Conservation (phyloP, 495 filamentous ascomycete genomes). For the Neurospora discreta region DNA sequence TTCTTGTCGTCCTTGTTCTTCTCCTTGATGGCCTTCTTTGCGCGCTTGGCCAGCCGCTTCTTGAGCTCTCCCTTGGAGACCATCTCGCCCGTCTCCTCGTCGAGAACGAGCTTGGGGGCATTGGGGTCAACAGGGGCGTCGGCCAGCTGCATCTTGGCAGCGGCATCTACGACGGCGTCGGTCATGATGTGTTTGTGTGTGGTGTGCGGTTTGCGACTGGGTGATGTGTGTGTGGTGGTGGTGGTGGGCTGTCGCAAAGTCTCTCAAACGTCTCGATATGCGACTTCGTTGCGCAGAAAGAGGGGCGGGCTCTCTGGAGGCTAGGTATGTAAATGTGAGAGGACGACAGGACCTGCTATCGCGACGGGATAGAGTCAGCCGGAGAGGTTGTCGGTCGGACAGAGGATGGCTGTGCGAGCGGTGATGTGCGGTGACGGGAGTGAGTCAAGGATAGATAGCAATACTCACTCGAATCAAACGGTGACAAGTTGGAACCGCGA, state of each 20-base stretch:
- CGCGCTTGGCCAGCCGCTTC: constrained; percentile 50
- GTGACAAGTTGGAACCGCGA: not conserved
- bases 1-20: constrained; percentile 28
- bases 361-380: not conserved
- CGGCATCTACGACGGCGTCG: constrained; percentile 39
- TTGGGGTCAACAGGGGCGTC: constrained; percentile 40
- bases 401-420: not conserved
- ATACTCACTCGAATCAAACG: not conserved
- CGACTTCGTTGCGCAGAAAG: not conserved
- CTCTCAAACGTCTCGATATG: not conserved
- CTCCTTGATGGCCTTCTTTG: constrained; percentile 45
- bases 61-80: constrained; percentile 56
- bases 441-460: not conserved
- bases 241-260: not conserved
- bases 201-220: not conserved
- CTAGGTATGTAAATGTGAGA: not conserved
- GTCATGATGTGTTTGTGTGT: constrained; percentile 32
- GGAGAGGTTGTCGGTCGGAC: not conserved
- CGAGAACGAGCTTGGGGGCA: constrained; percentile 48
- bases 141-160: constrained; percentile 49
- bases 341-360: not conserved
- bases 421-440: not conserved
- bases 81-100: constrained; percentile 57
- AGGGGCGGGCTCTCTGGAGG: not conserved
- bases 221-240: not conserved